These are phyloP conservation scores for Pestalotiopsis sp. DNA, from an alignment of 2,329 filamentous ascomycete genomes.

Conservation along the genomic window DNA sequence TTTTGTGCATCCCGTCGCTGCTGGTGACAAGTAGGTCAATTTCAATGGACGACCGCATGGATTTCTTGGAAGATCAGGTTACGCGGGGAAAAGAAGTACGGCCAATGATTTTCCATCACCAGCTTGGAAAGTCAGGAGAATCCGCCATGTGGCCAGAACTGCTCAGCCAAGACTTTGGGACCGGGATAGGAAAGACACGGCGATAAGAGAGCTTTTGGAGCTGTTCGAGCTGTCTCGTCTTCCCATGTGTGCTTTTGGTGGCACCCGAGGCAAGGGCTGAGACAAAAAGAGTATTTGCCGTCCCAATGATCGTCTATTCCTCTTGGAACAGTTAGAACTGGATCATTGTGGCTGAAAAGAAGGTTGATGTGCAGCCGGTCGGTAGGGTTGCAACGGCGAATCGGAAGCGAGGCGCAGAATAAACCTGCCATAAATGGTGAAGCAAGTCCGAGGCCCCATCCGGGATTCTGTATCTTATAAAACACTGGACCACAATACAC, in stretches of 20 bases:
- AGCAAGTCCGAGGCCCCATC: background rate
- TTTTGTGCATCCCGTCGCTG: too few species aligned
- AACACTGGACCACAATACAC: background rate
- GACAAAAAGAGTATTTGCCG: background rate
- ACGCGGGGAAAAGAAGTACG: background rate
- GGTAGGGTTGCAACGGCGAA: background rate
- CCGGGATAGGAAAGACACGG: background rate
- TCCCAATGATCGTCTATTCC: background rate
- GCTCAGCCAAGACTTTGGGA: background rate
- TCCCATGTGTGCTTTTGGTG: background rate
- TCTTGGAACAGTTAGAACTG: background rate
- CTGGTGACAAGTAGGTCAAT: background rate
- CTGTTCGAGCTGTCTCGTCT: background rate
- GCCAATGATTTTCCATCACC: background rate
- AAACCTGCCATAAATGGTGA: background rate
- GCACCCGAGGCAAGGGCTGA: background rate
- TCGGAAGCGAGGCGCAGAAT: background rate
- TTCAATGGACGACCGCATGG: background rate
- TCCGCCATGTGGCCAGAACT: conserved; percentile 1
- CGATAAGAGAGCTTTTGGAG: background rate
- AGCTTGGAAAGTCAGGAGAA: background rate
- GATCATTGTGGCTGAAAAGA: background rate
- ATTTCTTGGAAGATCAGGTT: background rate
- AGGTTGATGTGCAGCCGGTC: background rate
- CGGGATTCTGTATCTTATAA: background rate